Evolutionary conservation across 2,329 filamentous ascomycete species (phyloP).

Genomic region (Claviceps capensis): DNA sequence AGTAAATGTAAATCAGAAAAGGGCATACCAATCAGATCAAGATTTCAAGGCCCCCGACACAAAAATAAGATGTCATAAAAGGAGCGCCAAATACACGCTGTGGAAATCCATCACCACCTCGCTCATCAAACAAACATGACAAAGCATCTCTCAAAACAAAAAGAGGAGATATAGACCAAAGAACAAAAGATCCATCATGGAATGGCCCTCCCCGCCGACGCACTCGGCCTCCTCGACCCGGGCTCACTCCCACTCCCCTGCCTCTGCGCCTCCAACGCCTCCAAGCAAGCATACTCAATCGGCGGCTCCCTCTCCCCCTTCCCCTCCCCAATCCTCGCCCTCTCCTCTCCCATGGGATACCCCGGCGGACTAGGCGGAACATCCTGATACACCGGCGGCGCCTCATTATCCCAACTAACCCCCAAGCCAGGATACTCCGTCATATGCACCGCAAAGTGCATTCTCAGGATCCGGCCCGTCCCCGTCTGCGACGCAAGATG

Average conservation of each 20-base stretch:
- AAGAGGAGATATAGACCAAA: too few species aligned
- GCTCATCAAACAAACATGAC: too few species aligned
- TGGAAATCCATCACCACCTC: too few species aligned
- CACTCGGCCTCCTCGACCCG: conserved; percentile 3
- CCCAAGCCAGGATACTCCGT: conserved; percentile 78
- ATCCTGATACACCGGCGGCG: conserved; percentile 85
- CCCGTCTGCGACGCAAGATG: conserved; percentile 70
- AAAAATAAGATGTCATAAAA: too few species aligned
- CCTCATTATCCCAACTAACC: conserved; percentile 94
- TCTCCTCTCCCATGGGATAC: conserved; percentile 29
- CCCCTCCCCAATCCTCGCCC: too few species aligned
- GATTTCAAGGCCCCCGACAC: too few species aligned
- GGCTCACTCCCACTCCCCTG: conserved; percentile 2
- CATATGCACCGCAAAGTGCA: conserved; percentile 74
- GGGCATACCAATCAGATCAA: too few species aligned
- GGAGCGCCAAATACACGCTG: too few species aligned
- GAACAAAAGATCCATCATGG: background rate
- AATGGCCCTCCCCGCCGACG: conserved; percentile 2
- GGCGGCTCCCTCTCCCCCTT: conserved; percentile 13
- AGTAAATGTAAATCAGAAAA: too few species aligned
- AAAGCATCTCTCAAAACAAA: too few species aligned
- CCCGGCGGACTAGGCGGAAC: conserved; percentile 74
- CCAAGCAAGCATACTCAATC: conserved; percentile 26
- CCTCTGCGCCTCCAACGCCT: conserved; percentile 16
- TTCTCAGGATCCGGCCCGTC: conserved; percentile 77